These are phyloP conservation scores for Entomortierella beljakovae DNA, from an alignment of 192 early-diverging fungal species.

Conservation along the genomic window DNA sequence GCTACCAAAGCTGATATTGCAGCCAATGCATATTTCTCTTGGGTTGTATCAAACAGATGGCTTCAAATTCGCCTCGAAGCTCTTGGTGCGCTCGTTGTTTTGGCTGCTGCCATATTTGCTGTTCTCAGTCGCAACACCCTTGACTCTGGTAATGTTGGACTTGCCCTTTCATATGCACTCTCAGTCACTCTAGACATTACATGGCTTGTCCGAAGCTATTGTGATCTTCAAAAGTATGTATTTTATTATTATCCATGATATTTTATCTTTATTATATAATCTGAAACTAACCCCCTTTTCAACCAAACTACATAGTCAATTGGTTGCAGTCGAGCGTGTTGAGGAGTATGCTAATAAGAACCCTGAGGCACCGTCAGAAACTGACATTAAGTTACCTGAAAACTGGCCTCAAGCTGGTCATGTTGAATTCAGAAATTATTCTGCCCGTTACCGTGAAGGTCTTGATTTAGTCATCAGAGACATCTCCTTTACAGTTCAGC, in stretches of 20 bases:
- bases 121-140: slow-evolving; percentile 53
- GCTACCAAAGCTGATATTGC: slow-evolving; percentile 43
- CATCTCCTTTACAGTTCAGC: background rate
- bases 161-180: background rate
- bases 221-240: background rate
- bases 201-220: background rate
- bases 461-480: background rate
- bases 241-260: too few relatives aligned
- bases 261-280: background rate
- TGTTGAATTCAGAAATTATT: background rate
- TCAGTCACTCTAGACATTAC: background rate
- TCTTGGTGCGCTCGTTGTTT: slow-evolving; percentile 80
- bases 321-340: background rate
- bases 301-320: background rate
- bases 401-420: slow-evolving; percentile 1
- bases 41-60: slow-evolving; percentile 80
- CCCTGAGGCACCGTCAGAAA: background rate
- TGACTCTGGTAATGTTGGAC: background rate
- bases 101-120: slow-evolving; percentile 81
- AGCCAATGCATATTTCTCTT: slow-evolving; percentile 78
- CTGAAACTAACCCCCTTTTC: too few relatives aligned
- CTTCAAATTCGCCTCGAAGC: slow-evolving; percentile 84
- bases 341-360: background rate
- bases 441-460: background rate
- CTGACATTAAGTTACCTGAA: background rate